phyloP scores from a whole-genome alignment of 371 early-diverging fungal species.

The Lichtheimia ornata region DNA sequence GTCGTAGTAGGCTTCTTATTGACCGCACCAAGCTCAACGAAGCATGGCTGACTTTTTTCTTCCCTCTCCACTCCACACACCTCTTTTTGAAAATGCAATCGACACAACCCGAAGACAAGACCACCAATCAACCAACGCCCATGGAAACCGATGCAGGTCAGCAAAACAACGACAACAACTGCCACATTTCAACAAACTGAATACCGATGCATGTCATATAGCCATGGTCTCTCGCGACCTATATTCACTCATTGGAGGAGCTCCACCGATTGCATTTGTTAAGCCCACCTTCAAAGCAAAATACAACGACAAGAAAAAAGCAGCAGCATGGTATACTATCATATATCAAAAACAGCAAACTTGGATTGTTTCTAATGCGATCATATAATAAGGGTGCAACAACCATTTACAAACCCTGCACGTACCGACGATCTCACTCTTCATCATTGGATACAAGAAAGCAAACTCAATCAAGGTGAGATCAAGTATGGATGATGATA shows the following conservation, averaged over 20 bases:
- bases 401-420: slow-evolving; percentile 79
- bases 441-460: slow-evolving; percentile 72
- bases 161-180: not conserved
- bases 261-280: slow-evolving; percentile 68
- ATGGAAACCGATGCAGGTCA: no score
- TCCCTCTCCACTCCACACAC: no score
- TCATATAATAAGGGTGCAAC: slow-evolving; percentile 58
- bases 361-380: not conserved
- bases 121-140: no score
- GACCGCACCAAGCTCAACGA: no score
- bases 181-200: not conserved
- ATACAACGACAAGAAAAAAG: slow-evolving; percentile 66
- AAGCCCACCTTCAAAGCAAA: slow-evolving; percentile 73
- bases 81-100: no score
- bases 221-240: slow-evolving; percentile 70
- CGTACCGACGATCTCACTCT: slow-evolving; percentile 72
- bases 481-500: not conserved
- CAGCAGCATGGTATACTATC: slow-evolving; percentile 56
- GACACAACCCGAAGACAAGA: no score
- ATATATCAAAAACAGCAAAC: not conserved
- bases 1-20: no score
- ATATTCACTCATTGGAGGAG: slow-evolving; percentile 67
- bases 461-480: slow-evolving; percentile 26
- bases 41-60: no score
- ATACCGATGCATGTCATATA: slow-evolving; percentile 15